Evolutionary conservation across 2,329 filamentous ascomycete species (phyloP).

Genomic region (Penicillium occitanis): DNA sequence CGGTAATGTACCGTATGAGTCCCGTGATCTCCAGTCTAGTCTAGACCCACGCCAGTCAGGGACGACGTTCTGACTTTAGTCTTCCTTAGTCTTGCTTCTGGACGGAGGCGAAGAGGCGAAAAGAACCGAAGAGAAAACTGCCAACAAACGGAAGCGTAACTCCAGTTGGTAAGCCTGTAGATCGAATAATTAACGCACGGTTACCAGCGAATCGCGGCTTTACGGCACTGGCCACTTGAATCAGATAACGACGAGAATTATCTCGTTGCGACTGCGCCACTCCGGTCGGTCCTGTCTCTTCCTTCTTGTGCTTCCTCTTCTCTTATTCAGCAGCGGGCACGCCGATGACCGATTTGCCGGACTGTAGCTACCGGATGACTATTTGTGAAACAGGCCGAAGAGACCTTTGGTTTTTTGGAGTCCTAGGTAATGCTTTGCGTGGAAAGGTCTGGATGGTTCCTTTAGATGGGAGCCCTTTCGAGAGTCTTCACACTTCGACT

Average conservation of each 20-base stretch:
- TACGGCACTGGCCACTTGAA: conserved; percentile 14
- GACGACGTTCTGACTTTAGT: not conserved
- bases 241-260: not conserved
- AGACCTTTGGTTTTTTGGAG: not conserved
- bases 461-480: not conserved
- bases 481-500: not conserved
- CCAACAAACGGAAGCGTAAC: conserved; percentile 2
- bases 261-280: conserved; percentile 10
- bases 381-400: conserved; percentile 1
- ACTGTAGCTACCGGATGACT: not conserved
- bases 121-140: conserved; percentile 14
- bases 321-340: conserved; percentile 7
- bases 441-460: not conserved
- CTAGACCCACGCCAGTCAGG: conserved; percentile 9
- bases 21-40: conserved; percentile 8
- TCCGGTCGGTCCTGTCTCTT: not conserved
- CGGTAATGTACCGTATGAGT: conserved; percentile 2
- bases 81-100: not conserved
- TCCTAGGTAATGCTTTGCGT: not conserved
- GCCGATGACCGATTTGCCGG: not conserved
- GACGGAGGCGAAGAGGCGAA: conserved; percentile 8
- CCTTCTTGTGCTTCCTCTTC: not conserved
- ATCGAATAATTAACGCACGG: conserved; percentile 2
- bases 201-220: conserved; percentile 7
- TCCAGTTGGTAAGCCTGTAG: conserved; percentile 8